Evolutionary conservation across 768 basidiomycete species (phyloP), one percentile per base, ranked within the genome.

Genomic region (Tulasnella calospora): DNA sequence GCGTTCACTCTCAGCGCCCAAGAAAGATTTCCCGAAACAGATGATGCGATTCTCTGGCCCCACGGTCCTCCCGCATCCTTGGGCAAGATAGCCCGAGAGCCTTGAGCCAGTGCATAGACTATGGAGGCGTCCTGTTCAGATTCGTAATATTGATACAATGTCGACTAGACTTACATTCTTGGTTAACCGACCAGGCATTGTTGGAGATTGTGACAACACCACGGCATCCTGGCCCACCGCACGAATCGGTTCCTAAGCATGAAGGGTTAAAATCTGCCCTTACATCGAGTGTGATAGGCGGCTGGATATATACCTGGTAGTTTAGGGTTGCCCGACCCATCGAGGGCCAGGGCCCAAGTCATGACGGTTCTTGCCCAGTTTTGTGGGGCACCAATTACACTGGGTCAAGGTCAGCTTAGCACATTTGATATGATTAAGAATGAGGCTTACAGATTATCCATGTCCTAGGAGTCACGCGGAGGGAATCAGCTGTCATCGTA

Each of bases 311-410:
- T 89, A 8, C 90, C 90, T 0, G 92, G 91, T 3, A 91, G 85
- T 81, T 88, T 88, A 1, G 92, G 92, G n/a, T 88, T 83, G 0
- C 92, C 92, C 46, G 83, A 87, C 0, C 88, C 85, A 57, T 93
- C 89, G 12, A 91, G 86, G 0, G 91, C 92, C 61, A 93, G 83
- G 81, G 92, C 92, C 92, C 92, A 94, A 90, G 92, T 91, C 30
- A 93, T 84, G 0, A 86, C 91, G 47, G 88, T 79, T n/a, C 82
- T 81, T 9, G 80, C 67, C 73, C 80, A 81, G 61, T 82, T 79
- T n/a, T 79, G 71, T 23, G 77, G 61, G 15, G 80, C 71, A 8
- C 82, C 81, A 30, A 82, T 80, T 40, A 76, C 46, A 30, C 27
- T 67, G 27, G 12, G 61, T 30, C 15, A 33, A 33, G 61, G 33